These are phyloP conservation scores for Colletotrichum eleusines DNA, from an alignment of 2,329 filamentous ascomycete genomes.

Conservation along the genomic window DNA sequence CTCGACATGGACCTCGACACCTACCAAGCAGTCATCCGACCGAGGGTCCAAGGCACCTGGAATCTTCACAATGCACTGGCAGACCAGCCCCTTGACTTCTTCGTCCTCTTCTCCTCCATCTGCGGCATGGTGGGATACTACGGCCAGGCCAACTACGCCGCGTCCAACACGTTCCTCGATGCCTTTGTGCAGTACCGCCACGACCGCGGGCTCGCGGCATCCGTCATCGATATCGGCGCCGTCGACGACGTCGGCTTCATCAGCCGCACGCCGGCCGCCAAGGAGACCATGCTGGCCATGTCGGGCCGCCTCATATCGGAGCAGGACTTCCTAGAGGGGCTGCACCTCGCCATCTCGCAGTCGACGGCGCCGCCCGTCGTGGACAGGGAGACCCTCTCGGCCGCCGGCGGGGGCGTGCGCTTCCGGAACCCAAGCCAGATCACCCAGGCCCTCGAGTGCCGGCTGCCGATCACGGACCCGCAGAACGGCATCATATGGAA, in stretches of 20 bases:
- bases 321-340: neutral
- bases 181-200: constrained; percentile 53
- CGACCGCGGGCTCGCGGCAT: constrained; percentile 51
- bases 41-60: constrained; percentile 58
- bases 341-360: too few species aligned
- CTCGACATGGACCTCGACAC: constrained; percentile 35
- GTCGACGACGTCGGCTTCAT: constrained; percentile 53
- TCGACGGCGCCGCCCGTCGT: too few species aligned
- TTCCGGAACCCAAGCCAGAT: neutral
- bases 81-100: constrained; percentile 50
- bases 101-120: constrained; percentile 52
- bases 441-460: neutral
- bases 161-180: constrained; percentile 58
- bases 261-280: constrained; percentile 48
- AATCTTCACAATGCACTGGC: constrained; percentile 54
- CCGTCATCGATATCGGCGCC: constrained; percentile 54
- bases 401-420: too few species aligned
- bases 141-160: constrained; percentile 56
- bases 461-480: too few species aligned
- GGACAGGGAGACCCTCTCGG: too few species aligned
- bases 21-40: constrained; percentile 45
- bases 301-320: neutral
- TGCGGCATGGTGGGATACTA: constrained; percentile 50
- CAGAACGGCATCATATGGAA: neutral
- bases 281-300: neutral